Conservation (phyloP, 768 basidiomycete genomes). For the Brasilioporus rufonigricans region DNA sequence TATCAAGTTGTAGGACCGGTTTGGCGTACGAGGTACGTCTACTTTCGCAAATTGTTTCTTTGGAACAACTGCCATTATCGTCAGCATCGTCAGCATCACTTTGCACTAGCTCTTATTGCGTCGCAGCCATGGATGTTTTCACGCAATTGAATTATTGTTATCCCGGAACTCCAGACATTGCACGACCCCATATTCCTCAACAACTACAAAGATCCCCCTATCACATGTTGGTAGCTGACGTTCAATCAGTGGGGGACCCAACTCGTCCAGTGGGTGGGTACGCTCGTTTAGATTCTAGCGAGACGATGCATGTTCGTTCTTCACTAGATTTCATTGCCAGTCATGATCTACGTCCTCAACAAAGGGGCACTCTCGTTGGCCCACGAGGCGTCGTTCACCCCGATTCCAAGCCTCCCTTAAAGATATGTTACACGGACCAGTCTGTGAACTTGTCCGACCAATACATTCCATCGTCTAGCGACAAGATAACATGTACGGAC, state of each 20-base stretch:
- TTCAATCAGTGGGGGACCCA: conserved; percentile 2
- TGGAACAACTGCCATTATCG: neutral
- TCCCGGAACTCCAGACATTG: neutral
- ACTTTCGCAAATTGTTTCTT: neutral
- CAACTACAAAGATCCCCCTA: neutral
- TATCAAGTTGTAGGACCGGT: too few species aligned
- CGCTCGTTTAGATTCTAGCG: neutral
- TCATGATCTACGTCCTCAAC: neutral
- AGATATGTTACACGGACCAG: neutral
- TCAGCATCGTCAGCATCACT: conserved; percentile 2
- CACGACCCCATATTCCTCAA: conserved; percentile 1
- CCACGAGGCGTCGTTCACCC: neutral
- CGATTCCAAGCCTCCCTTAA: neutral
- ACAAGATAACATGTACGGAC: conserved; percentile 27
- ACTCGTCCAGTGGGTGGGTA: neutral
- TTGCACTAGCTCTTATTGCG: neutral
- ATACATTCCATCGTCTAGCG: conserved; percentile 28
- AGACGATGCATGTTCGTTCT: neutral
- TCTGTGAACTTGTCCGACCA: conserved; percentile 15
- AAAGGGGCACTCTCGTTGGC: neutral
- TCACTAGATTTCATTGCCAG: neutral
- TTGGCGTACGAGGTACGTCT: conserved; percentile 18
- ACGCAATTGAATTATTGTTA: conserved; percentile 16
- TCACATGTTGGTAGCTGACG: neutral
- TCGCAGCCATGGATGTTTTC: conserved; percentile 15